Evolutionary conservation across 2,329 filamentous ascomycete species (phyloP).

Genomic region (Penicillium concentricum): DNA sequence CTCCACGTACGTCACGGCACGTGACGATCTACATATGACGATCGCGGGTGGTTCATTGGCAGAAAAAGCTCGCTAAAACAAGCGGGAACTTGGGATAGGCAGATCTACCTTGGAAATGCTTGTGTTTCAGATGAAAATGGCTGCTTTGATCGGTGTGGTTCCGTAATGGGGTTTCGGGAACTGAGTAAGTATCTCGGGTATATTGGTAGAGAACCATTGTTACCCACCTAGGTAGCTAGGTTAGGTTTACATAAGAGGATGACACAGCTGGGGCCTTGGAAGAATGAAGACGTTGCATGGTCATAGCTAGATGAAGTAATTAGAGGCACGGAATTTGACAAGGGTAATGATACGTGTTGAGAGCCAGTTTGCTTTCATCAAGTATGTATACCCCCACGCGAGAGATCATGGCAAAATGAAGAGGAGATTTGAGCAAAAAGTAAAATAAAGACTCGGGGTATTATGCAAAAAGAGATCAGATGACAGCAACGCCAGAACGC

Average conservation of each 20-base stretch:
- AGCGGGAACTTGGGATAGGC: neutral
- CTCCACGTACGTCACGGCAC: neutral
- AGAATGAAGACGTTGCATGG: neutral
- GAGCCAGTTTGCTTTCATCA: neutral
- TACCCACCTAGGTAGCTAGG: neutral
- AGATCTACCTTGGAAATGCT: neutral
- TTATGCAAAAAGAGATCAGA: constrained; percentile 25
- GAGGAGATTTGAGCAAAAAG: neutral
- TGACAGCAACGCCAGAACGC: constrained; percentile 19
- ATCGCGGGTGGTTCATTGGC: neutral
- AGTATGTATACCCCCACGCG: neutral
- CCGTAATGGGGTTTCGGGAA: too few species aligned
- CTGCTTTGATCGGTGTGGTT: too few species aligned
- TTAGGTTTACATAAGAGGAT: neutral
- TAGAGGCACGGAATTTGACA: neutral
- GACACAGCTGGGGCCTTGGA: neutral
- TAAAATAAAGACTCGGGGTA: constrained; percentile 23
- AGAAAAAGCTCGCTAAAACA: neutral
- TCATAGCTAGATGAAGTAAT: neutral
- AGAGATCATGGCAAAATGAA: neutral
- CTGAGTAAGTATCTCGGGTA: too few species aligned
- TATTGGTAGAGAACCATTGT: too few species aligned
- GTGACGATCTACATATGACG: neutral
- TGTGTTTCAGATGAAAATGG: too few species aligned
- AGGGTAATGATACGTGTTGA: neutral